These are phyloP conservation scores for Cicer yamashitae DNA, from an alignment of 306 rosid species.

Conservation along the genomic window DNA sequence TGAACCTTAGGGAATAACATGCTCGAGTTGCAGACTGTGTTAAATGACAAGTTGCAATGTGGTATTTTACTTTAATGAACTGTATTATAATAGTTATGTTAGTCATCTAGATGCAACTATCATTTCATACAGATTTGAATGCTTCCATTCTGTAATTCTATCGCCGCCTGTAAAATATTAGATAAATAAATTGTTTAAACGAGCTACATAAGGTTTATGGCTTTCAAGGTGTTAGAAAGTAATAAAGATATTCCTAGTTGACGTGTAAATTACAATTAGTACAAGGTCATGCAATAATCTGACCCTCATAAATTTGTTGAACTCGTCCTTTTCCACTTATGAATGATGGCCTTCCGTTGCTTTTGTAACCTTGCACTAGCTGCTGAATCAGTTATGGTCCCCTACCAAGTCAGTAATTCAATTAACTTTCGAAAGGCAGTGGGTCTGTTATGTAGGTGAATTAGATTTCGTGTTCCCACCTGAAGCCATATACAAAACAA, in stretches of 20 bases:
- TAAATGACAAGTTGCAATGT: slow-evolving; percentile 33
- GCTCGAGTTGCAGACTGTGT: slow-evolving; percentile 44
- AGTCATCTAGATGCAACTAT: slow-evolving; percentile 44
- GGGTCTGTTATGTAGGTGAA: slow-evolving; percentile 4
- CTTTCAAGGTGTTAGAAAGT: slow-evolving; percentile 33
- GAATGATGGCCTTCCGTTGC: neutral
- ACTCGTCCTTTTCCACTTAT: slow-evolving; percentile 16
- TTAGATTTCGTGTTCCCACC: neutral
- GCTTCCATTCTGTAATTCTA: slow-evolving; percentile 52
- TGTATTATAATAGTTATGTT: slow-evolving; percentile 50
- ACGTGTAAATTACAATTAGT: slow-evolving; percentile 44
- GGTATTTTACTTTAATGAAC: slow-evolving; percentile 40
- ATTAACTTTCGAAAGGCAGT: neutral
- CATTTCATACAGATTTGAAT: slow-evolving; percentile 28
- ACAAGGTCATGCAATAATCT: slow-evolving; percentile 37
- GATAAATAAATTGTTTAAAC: slow-evolving; percentile 69
- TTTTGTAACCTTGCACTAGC: neutral
- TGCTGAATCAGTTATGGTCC: neutral
- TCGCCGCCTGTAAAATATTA: slow-evolving; percentile 54
- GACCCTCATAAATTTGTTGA: slow-evolving; percentile 9
- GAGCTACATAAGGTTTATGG: slow-evolving; percentile 39
- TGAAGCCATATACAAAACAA: neutral
- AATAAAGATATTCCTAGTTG: slow-evolving; percentile 31
- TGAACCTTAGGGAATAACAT: slow-evolving; percentile 54
- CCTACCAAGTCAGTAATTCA: neutral